A percentile compares a stretch with the other conserved stretches of the same genome.
phyloP scores from a whole-genome alignment of 1,139 yeast species.

The Lodderomyces metapsilosis region DNA sequence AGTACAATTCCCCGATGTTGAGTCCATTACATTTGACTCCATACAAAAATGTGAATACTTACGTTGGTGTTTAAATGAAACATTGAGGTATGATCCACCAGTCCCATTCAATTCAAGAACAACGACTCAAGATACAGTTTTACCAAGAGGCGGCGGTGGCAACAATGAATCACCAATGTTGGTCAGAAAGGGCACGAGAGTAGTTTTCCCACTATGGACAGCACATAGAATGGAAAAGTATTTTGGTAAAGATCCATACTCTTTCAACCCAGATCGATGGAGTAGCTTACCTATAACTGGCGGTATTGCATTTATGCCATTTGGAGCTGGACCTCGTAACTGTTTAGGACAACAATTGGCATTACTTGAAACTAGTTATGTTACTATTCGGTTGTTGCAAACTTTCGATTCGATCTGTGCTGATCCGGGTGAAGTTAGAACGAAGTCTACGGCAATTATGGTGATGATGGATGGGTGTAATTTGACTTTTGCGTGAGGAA shows the following conservation, averaged over 20 bases:
- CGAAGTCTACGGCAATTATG: conserved; percentile 22
- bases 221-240: conserved; percentile 42
- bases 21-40: conserved; percentile 42
- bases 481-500: conserved; percentile 5
- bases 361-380: conserved; percentile 34
- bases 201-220: conserved; percentile 39
- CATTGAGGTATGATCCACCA: conserved; percentile 51
- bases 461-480: conserved; percentile 18
- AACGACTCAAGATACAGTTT: conserved; percentile 39
- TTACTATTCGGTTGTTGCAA: conserved; percentile 33
- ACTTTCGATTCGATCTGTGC: conserved; percentile 16
- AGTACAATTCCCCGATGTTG: conserved; percentile 20
- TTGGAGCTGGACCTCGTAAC: conserved; percentile 35
- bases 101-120: conserved; percentile 51
- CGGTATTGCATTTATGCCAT: conserved; percentile 34
- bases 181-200: conserved; percentile 42
- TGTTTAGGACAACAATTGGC: conserved; percentile 41
- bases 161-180: conserved; percentile 41
- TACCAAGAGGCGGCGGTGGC: conserved; percentile 51
- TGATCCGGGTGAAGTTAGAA: conserved; percentile 5
- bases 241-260: conserved; percentile 48
- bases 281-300: conserved; percentile 23
- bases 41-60: conserved; percentile 46
- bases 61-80: conserved; percentile 47
- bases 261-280: conserved; percentile 53